A percentile compares a stretch with the other conserved stretches of the same genome.
Conservation (phyloP, 2,329 filamentous ascomycete genomes). For the Epichloe typhina region DNA sequence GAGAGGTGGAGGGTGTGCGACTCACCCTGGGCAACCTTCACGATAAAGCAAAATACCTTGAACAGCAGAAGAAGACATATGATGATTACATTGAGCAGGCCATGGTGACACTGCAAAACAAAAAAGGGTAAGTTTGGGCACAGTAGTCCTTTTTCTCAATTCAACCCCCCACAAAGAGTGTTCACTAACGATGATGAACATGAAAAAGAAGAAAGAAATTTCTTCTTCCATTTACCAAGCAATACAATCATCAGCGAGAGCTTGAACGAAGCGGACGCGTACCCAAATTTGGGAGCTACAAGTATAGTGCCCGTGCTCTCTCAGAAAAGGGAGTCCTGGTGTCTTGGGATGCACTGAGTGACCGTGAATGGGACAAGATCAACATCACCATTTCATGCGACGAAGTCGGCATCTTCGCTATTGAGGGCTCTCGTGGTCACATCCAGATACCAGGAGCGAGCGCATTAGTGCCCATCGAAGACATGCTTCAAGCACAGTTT, state of each 20-base stretch:
- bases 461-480: slow-evolving; percentile 79
- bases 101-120: slow-evolving; percentile 92
- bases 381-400: slow-evolving; percentile 92
- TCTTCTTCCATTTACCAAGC: slow-evolving; percentile 90
- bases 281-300: slow-evolving; percentile 95
- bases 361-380: slow-evolving; percentile 78
- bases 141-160: not conserved
- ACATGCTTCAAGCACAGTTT: slow-evolving; percentile 90
- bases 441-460: slow-evolving; percentile 95
- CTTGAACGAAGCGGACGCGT: slow-evolving; percentile 83
- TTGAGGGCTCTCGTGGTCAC: slow-evolving; percentile 81
- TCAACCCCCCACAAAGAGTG: no score
- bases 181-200: not conserved
- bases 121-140: slow-evolving; percentile 69
- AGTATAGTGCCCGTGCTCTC: slow-evolving; percentile 82
- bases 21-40: slow-evolving; percentile 63
- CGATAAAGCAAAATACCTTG: slow-evolving; percentile 81
- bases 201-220: slow-evolving; percentile 67
- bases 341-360: slow-evolving; percentile 72
- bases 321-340: slow-evolving; percentile 91
- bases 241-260: slow-evolving; percentile 97
- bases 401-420: slow-evolving; percentile 82
- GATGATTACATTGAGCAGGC: slow-evolving; percentile 99
- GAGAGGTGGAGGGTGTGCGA: slow-evolving; percentile 75
- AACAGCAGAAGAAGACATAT: slow-evolving; percentile 92